phyloP scores from a whole-genome alignment of 1,284 basidiomycete species.

The Stygiomarasmius scandens region DNA sequence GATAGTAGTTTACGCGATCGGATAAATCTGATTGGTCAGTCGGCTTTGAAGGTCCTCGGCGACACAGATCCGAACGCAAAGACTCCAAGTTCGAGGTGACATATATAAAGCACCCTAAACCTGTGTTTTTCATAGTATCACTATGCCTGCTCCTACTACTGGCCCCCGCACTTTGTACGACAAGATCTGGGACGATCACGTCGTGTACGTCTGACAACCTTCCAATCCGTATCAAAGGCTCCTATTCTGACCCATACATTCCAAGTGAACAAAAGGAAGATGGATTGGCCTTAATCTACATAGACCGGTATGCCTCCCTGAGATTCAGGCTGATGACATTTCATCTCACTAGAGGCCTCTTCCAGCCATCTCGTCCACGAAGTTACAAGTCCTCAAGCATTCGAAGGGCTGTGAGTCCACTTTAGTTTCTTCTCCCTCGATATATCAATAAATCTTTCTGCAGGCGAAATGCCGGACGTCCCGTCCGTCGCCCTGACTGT shows the following conservation, averaged over 20 bases:
- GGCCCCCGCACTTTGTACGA: conserved; percentile 88
- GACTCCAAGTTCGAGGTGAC: background rate
- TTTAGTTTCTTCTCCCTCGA: background rate
- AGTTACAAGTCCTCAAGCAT: conserved; percentile 95
- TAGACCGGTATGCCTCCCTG: conserved; percentile 69
- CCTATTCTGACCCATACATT: conserved; percentile 17
- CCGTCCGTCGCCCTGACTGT: conserved; percentile 89
- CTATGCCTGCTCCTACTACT: conserved; percentile 59
- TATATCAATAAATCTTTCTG: conserved; percentile 17
- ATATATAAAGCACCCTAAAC: conserved; percentile 10
- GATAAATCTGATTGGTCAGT: too few relatives aligned
- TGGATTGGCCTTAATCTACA: conserved; percentile 89
- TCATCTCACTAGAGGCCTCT: conserved; percentile 12
- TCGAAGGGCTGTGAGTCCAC: conserved; percentile 82
- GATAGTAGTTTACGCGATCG: too few relatives aligned
- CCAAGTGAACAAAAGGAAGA: conserved; percentile 74
- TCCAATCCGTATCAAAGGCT: conserved; percentile 7
- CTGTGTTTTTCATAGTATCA: conserved; percentile 9
- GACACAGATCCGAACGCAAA: too few relatives aligned
- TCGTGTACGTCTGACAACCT: conserved; percentile 62
- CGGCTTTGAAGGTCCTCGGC: too few relatives aligned
- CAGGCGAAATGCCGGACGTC: conserved; percentile 79
- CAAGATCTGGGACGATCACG: conserved; percentile 96
- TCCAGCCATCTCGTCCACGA: conserved; percentile 91
- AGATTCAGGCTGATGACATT: too few relatives aligned